Base-by-base conservation (phyloP, 2,329 filamentous ascomycete species). In the Ceratocystis cubensis region DNA sequence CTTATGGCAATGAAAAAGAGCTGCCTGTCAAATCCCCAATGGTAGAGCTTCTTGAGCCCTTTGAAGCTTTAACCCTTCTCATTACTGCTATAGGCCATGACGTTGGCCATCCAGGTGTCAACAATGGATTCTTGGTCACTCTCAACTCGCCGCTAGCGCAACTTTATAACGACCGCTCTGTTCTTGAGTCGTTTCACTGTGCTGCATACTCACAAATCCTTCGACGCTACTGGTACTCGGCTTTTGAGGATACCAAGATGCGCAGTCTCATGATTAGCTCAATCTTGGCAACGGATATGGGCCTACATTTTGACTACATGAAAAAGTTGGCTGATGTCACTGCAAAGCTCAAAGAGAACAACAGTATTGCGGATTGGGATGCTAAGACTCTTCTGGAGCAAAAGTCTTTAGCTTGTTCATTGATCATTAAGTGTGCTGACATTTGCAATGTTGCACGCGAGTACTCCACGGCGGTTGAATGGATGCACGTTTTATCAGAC, bases 281-380 rank as follows among this genome's bases (percentile, higher is more conserved):
- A n/a, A 97, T 99, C 68, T 79, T 99, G 28, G 91, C 94, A 2
- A 99, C 94, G 0, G 94, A 99, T 73, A 99, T 99, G 94, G 91
- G 91, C 6, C 78, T 96, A 5, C 94, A 99, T 76, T 96, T 96
- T 72, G 91, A 95, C 72, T 99, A 96, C 75, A 97, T 97, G 91
- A 87, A 87, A 72, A 89, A 88, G 73, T 79, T 97, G 50, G 85
- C 84, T n/a, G 86, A 87, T 69, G 76, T 96, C 64, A 91, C 96
- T 75, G 84, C 88, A 69, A 92, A 88, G 74, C 80, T 95, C 10
- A 81, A 85, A 50, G 84, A 84, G 48, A 86, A 85, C 70, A 80
- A 85, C 66, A 81, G 80, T 63, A 82, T 84, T 3, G 85, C 90
- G 67, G 83, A 83, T 7, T 96, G 91, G 91, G 88, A 87, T 68